Conservation (phyloP, 2,329 filamentous ascomycete species). For the Curvularia spicifera region DNA sequence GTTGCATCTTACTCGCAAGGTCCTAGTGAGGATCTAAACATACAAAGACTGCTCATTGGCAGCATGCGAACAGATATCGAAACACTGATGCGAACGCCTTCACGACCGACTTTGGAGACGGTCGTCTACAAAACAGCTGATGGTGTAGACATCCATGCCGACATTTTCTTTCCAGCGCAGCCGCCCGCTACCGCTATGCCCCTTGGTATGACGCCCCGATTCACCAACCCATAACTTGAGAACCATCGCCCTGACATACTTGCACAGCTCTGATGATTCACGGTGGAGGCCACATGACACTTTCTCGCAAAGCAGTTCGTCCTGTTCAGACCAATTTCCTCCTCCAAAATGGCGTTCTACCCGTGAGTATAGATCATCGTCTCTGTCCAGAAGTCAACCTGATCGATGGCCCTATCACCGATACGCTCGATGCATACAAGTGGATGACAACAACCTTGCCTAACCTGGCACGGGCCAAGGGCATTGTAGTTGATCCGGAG, state of each 20-base stretch:
- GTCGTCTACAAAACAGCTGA: constrained; percentile 20
- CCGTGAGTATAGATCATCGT: constrained; percentile 59
- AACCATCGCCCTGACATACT: constrained; percentile 13
- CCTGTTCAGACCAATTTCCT: constrained; percentile 49
- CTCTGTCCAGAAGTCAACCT: constrained; percentile 59
- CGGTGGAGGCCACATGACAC: constrained; percentile 53
- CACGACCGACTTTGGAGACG: constrained; percentile 1
- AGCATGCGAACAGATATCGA: constrained; percentile 3
- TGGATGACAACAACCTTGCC: not conserved
- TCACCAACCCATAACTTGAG: not conserved
- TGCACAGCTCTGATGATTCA: constrained; percentile 54
- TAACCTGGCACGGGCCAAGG: not conserved
- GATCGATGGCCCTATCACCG: constrained; percentile 55
- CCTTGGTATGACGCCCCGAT: constrained; percentile 9
- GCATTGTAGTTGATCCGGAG: constrained; percentile 28
- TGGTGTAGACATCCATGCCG: constrained; percentile 29
- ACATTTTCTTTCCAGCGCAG: constrained; percentile 43
- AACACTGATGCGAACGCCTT: not conserved
- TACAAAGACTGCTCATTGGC: constrained; percentile 8
- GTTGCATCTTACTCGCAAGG: constrained; percentile 6
- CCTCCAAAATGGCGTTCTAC: constrained; percentile 51
- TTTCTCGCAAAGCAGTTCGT: constrained; percentile 50
- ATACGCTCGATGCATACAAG: constrained; percentile 48
- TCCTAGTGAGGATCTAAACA: not conserved
- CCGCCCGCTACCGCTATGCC: constrained; percentile 4